phyloP scores from a whole-genome alignment of 768 basidiomycete genomes.

The Filobasidium floriforme region DNA sequence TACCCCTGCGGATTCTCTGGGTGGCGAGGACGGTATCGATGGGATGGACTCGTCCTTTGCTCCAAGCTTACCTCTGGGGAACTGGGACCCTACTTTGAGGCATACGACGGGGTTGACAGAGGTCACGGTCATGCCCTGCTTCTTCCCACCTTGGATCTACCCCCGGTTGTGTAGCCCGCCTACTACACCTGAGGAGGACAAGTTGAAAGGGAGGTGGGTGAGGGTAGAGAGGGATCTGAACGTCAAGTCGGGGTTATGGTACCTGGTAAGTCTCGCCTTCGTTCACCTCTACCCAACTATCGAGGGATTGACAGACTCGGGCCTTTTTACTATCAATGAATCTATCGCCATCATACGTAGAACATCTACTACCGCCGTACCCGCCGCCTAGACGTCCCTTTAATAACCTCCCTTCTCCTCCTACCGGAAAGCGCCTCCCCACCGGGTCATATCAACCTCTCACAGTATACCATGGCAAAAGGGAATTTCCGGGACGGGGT shows the following conservation, averaged over 20 bases:
- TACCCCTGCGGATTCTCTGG: not conserved
- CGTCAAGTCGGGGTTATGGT: slow-evolving; percentile 54
- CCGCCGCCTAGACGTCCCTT: slow-evolving; percentile 67
- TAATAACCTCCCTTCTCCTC: slow-evolving; percentile 66
- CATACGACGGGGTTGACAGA: slow-evolving; percentile 81
- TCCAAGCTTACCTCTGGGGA: slow-evolving; percentile 69
- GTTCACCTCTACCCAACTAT: too few species aligned
- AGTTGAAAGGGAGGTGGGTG: slow-evolving; percentile 69
- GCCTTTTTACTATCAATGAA: too few species aligned
- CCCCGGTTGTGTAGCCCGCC: slow-evolving; percentile 61
- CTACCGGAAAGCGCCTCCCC: slow-evolving; percentile 56
- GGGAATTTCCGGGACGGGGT: slow-evolving; percentile 63
- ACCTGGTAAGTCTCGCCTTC: slow-evolving; percentile 58
- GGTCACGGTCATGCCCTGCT: slow-evolving; percentile 63
- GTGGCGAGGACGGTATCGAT: not conserved
- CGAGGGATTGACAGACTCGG: too few species aligned
- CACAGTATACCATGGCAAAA: slow-evolving; percentile 59
- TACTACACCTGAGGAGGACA: slow-evolving; percentile 64
- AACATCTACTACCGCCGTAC: slow-evolving; percentile 79
- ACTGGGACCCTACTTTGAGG: slow-evolving; percentile 63
- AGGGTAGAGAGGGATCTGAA: slow-evolving; percentile 76
- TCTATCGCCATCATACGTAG: too few species aligned
- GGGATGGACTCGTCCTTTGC: slow-evolving; percentile 50
- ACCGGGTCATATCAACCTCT: slow-evolving; percentile 43
- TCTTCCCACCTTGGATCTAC: slow-evolving; percentile 53